Evolutionary conservation across 2,329 filamentous ascomycete genomes (phyloP).

Genomic region (Claviceps purpurea): DNA sequence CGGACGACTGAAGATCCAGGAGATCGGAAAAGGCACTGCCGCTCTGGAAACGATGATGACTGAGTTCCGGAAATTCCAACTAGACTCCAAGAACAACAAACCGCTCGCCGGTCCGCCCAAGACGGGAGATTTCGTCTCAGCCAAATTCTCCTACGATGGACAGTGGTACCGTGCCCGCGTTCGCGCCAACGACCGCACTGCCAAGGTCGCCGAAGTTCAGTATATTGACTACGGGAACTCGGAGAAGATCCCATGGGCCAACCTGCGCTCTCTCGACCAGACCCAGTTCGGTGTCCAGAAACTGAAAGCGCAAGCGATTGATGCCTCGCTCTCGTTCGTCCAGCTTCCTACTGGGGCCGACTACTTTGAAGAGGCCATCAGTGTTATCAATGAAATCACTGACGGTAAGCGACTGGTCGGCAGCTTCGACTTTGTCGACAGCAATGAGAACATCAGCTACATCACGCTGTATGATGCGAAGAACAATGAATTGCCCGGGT

Average conservation of each 20-base stretch:
- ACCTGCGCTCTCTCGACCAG: conserved; percentile 68
- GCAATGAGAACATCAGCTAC: conserved; percentile 68
- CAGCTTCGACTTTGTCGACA: conserved; percentile 73
- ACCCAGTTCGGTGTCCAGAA: conserved; percentile 67
- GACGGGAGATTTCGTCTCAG: conserved; percentile 80
- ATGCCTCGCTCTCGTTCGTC: conserved; percentile 76
- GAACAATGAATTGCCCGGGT: conserved; percentile 37
- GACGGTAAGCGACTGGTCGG: conserved; percentile 70
- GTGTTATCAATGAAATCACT: conserved; percentile 61
- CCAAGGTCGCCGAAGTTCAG: conserved; percentile 76
- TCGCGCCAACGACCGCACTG: conserved; percentile 81
- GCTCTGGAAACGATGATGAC: conserved; percentile 80
- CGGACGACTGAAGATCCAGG: conserved; percentile 78
- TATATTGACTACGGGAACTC: conserved; percentile 97
- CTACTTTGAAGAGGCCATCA: conserved; percentile 70
- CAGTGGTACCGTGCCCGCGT: conserved; percentile 93
- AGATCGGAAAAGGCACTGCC: conserved; percentile 74
- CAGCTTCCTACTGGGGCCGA: conserved; percentile 74
- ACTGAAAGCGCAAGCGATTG: conserved; percentile 74
- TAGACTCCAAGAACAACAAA: conserved; percentile 67
- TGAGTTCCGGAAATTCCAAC: conserved; percentile 81
- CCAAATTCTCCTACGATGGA: conserved; percentile 77
- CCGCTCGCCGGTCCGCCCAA: conserved; percentile 67
- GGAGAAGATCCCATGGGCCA: conserved; percentile 74
- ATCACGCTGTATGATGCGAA: conserved; percentile 79